A percentile compares a stretch with the other conserved stretches of the same genome.
Evolutionary conservation across 805 yeast species (phyloP).

Genomic region (Candida nonsorbophila): DNA sequence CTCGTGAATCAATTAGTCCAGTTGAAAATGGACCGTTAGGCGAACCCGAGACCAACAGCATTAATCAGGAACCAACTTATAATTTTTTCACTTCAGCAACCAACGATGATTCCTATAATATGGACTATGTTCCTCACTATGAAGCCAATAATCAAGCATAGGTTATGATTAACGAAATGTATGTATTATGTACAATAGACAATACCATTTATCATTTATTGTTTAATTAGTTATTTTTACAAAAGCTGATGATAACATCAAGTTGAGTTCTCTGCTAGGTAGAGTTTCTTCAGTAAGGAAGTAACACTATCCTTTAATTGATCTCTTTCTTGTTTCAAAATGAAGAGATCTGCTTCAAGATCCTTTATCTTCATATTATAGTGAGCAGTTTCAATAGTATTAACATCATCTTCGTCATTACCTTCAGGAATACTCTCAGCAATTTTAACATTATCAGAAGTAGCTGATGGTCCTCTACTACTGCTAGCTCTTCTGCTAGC

Average conservation of each 20-base stretch:
- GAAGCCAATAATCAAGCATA: conserved; percentile 10
- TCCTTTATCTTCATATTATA: conserved; percentile 75
- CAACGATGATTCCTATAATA: conserved; percentile 11
- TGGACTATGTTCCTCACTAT: conserved; percentile 33
- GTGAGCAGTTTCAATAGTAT: conserved; percentile 42
- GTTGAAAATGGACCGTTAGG: conserved; percentile 8
- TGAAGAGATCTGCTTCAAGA: conserved; percentile 76
- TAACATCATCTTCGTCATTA: conserved; percentile 20
- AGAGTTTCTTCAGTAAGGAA: conserved; percentile 53
- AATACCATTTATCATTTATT: neutral
- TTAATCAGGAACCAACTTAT: conserved; percentile 1
- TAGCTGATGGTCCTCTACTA: conserved; percentile 22
- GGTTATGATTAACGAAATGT: neutral
- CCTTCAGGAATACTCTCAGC: conserved; percentile 12
- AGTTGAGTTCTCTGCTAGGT: conserved; percentile 15
- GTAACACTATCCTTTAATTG: conserved; percentile 61
- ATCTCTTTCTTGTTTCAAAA: conserved; percentile 79
- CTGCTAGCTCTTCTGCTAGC: conserved; percentile 29
- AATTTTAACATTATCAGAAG: conserved; percentile 14
- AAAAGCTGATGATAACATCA: no score
- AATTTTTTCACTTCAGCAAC: conserved; percentile 5
- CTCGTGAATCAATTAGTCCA: conserved; percentile 16
- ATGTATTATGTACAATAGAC: neutral
- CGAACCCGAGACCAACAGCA: conserved; percentile 2
- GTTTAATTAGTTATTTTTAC: neutral